Base-by-base conservation (phyloP, 2,329 filamentous ascomycete species). In the Nemania abortiva region DNA sequence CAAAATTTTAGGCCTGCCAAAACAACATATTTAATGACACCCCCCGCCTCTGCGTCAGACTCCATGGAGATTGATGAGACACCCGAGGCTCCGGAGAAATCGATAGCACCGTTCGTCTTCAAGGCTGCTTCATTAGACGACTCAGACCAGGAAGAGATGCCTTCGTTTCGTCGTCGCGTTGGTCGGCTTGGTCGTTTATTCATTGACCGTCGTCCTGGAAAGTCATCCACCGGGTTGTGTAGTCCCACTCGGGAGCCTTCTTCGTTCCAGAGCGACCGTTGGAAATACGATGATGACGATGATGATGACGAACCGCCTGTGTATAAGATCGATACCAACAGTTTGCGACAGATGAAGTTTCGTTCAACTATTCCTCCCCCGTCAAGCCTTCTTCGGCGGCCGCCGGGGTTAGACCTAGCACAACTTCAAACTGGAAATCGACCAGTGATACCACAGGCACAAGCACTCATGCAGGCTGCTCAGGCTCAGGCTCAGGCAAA, bases 271-370 rank as follows among this genome's bases (percentile, higher is more conserved):
- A 79, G 80, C 29, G 92, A 95, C 77, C 88, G 90, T 70, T 97
- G 92, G 88, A 97, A 94, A 81, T 97, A 93, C 82, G 93, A 97
- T 77, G 90, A 91, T 29, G 93, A 97, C 75, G 93, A 94, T 70
- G 91, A 74, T 54, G 77, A 91, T 71, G 93, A 97, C 61, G 92
- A 94, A 66, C 88, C 90, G 64, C 86, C 91, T 27, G 85, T 90
- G 69, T 94, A 94, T 83, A 87, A 91, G 64, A 86, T 95, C 66
- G 94, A 97, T 77, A 92, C 91, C 45, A 90, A 86, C 73, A 88
- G 88, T 74, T 87, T 85, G 18, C 82, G 83, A 24, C 86, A 88
- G 24, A 80, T 91, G 74, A 88, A 86, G 74, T 91, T 90, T 74
- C 83, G 89, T 47, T 86, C 88, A n/a, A 87, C 84, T 6, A 86